Percentiles rank a stretch among this genome's conserved stretches.
These are phyloP conservation scores for Stellera chamaejasme DNA, from an alignment of 345 rosid genomes.

Conservation along the genomic window DNA sequence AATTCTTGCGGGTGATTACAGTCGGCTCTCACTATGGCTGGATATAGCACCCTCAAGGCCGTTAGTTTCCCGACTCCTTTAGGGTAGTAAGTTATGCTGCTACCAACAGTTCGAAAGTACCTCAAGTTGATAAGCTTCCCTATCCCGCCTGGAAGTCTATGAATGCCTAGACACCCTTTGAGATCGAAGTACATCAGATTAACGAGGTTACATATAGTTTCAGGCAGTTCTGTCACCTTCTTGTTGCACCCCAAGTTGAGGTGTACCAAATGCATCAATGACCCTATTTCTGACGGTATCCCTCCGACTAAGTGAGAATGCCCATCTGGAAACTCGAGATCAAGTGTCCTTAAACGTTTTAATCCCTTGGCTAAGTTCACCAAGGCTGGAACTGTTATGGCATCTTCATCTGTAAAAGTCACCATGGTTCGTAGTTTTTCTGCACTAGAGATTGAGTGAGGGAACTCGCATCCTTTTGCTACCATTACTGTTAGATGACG, in stretches of 20 bases:
- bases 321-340: no score
- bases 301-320: no score
- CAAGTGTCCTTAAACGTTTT: neutral
- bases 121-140: neutral
- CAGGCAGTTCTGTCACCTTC: neutral
- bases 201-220: neutral
- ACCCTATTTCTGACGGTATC: no score
- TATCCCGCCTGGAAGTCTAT: neutral
- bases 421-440: slow-evolving; percentile 1
- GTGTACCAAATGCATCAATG: no score
- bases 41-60: neutral
- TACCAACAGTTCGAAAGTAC: neutral
- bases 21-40: slow-evolving; percentile 1
- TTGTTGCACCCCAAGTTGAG: no score
- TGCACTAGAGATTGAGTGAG: neutral
- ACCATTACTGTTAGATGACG: neutral
- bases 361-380: neutral
- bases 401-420: no score
- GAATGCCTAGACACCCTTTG: neutral
- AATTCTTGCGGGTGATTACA: neutral
- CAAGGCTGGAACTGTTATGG: neutral
- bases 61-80: slow-evolving; percentile 3
- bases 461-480: neutral
- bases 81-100: neutral
- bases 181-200: neutral